A percentile compares a stretch with the other conserved stretches of the same genome.
phyloP scores from a whole-genome alignment of 2,329 filamentous ascomycete genomes.

The Phaeosphaeria sp. region DNA sequence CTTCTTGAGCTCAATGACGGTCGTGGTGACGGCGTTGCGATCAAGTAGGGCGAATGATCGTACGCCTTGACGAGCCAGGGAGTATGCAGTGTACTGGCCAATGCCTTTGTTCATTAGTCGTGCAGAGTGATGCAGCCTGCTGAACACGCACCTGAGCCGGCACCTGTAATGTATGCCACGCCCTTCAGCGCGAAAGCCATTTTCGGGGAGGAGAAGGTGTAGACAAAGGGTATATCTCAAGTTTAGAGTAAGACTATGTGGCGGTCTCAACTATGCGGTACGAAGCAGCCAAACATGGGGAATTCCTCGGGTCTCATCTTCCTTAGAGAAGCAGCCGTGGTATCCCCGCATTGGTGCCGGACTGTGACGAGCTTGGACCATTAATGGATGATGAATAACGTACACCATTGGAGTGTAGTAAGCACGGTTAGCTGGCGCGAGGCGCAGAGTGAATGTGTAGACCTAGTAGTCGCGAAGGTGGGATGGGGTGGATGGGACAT shows the following conservation, averaged over 20 bases:
- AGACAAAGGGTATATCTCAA: background rate
- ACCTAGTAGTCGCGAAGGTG: background rate
- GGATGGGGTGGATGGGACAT: background rate
- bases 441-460: background rate
- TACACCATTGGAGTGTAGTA: background rate
- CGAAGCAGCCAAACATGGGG: background rate
- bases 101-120: constrained; percentile 51
- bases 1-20: constrained; percentile 44
- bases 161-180: constrained; percentile 58
- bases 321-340: background rate
- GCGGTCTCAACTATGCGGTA: background rate
- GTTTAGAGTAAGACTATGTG: background rate
- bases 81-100: constrained; percentile 55
- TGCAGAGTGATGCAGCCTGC: background rate
- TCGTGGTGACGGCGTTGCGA: constrained; percentile 47
- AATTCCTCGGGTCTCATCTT: background rate
- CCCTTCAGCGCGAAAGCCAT: constrained; percentile 54
- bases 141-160: constrained; percentile 51
- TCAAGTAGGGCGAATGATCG: constrained; percentile 57
- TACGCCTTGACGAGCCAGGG: constrained; percentile 58
- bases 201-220: background rate
- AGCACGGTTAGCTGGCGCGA: background rate
- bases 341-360: background rate
- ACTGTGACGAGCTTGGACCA: background rate
- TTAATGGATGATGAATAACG: background rate